Evolutionary conservation across 2,329 filamentous ascomycete species (phyloP), one percentile per base, ranked within the genome.

Genomic region (Venturia oleaginea): DNA sequence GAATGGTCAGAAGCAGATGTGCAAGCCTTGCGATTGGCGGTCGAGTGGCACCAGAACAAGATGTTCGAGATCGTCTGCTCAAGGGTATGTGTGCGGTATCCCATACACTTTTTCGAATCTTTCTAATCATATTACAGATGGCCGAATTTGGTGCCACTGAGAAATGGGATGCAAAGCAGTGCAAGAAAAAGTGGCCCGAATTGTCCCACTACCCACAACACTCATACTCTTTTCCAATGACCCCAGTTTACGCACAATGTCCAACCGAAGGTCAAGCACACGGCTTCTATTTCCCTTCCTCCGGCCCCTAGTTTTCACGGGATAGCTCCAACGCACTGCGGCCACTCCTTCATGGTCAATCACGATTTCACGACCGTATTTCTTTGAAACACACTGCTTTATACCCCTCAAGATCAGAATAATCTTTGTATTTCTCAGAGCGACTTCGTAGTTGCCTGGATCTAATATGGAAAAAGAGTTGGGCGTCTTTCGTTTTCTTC

Each of bases 11-110:
- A 82, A n/a, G 71, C 73, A 22, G 81, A 83, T 65, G 70, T 81
- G 54, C 73, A 76, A 66, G 80, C 80, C 15, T 72, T 83, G 37
- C 76, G 76, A 63, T 73, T 77, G 70, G 81, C 81, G 38, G 76
- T 80, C 68, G 80, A 83, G 67, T 81, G 81, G 70, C 83, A 79
- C 79, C 77, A 77, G 62, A 79, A 79, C 68, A 77, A 75, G 71
- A 82, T 82, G 69, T 83, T 81, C 70, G 80, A 83, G 59, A 82
- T 83, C 66, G 81, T 83, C 67, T 73, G 76, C 62, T 73, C 76
- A 63, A 82, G 82, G 75, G 81, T 81, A 69, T 67, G 72, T 65
- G n/a, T 24, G 32, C n/a, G 11, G 4, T n/a, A 8, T 27, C 22
- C 22, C 24, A 13, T 8, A 37, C n/a, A 22, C 30, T 10, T 24